These are phyloP conservation scores for Penicilliopsis zonata DNA, from an alignment of 495 filamentous ascomycete genomes.

Conservation along the genomic window DNA sequence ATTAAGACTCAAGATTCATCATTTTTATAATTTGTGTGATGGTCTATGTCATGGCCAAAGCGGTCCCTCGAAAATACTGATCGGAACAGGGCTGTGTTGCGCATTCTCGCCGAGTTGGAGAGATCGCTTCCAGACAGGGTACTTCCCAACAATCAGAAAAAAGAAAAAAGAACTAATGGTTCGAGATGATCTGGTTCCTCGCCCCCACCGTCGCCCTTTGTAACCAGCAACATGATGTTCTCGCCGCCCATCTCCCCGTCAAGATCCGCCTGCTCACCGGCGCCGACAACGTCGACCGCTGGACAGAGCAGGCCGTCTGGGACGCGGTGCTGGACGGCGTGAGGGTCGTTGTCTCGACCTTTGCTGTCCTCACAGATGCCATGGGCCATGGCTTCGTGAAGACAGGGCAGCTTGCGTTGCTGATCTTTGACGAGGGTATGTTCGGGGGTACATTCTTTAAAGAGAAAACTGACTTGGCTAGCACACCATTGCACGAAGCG, in stretches of 20 bases:
- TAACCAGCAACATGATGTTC: conserved; percentile 55
- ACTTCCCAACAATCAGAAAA: conserved; percentile 14
- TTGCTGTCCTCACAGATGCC: conserved; percentile 68
- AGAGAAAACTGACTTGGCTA: too few species aligned
- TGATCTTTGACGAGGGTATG: conserved; percentile 87
- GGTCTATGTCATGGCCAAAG: too few species aligned
- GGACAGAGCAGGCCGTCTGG: conserved; percentile 65
- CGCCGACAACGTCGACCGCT: conserved; percentile 56
- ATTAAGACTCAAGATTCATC: conserved; percentile 2
- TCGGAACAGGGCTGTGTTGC: conserved; percentile 61
- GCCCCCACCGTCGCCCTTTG: conserved; percentile 67
- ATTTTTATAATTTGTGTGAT: too few species aligned
- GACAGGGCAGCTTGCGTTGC: conserved; percentile 50
- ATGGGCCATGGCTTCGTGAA: conserved; percentile 68
- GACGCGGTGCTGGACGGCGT: conserved; percentile 55
- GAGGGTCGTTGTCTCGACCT: conserved; percentile 66
- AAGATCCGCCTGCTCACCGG: conserved; percentile 56
- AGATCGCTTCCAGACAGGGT: conserved; percentile 47
- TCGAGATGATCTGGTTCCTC: conserved; percentile 74
- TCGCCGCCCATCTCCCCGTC: conserved; percentile 50
- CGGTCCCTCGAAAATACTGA: too few species aligned
- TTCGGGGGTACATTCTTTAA: too few species aligned
- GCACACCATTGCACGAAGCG: conserved; percentile 23
- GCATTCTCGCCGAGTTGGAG: conserved; percentile 69
- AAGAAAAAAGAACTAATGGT: not conserved